Evolutionary conservation across 192 early-diverging fungal species (phyloP), one percentile per base, ranked within the genome.

Genomic region (Pilaira anomala): DNA sequence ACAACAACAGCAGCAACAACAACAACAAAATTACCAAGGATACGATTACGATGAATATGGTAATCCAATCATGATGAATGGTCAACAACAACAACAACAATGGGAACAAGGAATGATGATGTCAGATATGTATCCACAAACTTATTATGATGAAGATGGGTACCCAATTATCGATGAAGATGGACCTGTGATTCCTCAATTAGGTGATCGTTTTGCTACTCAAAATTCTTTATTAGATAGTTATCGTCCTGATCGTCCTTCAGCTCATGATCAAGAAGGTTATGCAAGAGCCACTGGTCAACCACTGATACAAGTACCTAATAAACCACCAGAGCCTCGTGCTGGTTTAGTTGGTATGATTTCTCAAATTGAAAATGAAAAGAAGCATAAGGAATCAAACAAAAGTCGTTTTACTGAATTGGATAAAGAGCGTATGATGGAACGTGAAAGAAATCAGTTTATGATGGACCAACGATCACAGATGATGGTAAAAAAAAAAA

Each of bases 261-360:
- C 68, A 7, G 74, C 68, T 16, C 50, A 54, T n/a, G 74, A 76
- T 36, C 74, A 76, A 39, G 46, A 55, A 28, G 74, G 70, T 16
- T 71, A 67, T 54, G 74, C 74, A 1, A 48, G 60, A 48, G 61
- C 56, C 1, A 76, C 74, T 22, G 74, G 74, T 0, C 68, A 76
- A 5, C 65, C 74, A 1, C 33, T 76, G 13, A 64, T 76, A 3
- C 59, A 71, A 26, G 49, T 76, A 13, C 74, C 69, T 16, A 62
- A 66, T 45, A 71, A 71, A 18, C 74, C 68, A 6, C 65, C 68
- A 13, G 74, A 71, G 36, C 74, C 74, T 14, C 57, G 68, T n/a
- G 66, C 69, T 33, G 74, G 74, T 22, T 33, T 76, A 6, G 61
- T 76, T 19, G 74, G 74, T 5, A 67, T 76, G 65, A 76, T 76